Percentiles rank a stretch among this genome's conserved stretches.
Conservation (phyloP, 73 alveolate genomes). For the Paramecium sonneborni region DNA sequence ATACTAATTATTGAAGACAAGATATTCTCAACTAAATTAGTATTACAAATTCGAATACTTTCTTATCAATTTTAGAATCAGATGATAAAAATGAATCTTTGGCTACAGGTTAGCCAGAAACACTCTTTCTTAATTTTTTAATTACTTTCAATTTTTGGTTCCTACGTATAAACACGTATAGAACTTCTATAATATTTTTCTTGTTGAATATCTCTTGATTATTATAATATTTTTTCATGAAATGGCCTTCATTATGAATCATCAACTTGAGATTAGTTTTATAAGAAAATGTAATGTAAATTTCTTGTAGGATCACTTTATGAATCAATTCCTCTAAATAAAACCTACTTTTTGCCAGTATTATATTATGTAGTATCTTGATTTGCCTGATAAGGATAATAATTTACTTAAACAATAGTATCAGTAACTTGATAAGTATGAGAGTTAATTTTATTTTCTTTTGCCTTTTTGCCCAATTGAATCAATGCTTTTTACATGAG, state of each 20-base stretch:
- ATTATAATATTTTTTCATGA: conserved; percentile 6
- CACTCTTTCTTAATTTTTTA: conserved; percentile 1
- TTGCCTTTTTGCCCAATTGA: neutral
- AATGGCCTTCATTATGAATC: conserved; percentile 30
- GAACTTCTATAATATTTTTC: neutral
- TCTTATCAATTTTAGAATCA: neutral
- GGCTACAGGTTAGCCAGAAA: neutral
- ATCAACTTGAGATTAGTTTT: neutral
- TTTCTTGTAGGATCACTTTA: neutral
- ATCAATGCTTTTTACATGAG: conserved; percentile 15
- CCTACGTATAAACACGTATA: neutral
- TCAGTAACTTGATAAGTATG: conserved; percentile 11
- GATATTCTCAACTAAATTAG: neutral
- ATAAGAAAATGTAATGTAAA: neutral
- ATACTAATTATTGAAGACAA: neutral
- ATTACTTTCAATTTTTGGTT: neutral
- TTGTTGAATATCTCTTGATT: neutral
- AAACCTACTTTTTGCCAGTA: neutral
- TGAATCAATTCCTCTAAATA: conserved; percentile 15
- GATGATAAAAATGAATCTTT: conserved; percentile 31
- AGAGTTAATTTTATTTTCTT: conserved; percentile 9
- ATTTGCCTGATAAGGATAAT: neutral
- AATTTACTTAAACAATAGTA: neutral
- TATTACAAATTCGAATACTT: neutral
- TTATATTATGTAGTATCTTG: neutral